phyloP scores from a whole-genome alignment of 2,329 filamentous ascomycete species.

The Colletotrichum cuscutae region DNA sequence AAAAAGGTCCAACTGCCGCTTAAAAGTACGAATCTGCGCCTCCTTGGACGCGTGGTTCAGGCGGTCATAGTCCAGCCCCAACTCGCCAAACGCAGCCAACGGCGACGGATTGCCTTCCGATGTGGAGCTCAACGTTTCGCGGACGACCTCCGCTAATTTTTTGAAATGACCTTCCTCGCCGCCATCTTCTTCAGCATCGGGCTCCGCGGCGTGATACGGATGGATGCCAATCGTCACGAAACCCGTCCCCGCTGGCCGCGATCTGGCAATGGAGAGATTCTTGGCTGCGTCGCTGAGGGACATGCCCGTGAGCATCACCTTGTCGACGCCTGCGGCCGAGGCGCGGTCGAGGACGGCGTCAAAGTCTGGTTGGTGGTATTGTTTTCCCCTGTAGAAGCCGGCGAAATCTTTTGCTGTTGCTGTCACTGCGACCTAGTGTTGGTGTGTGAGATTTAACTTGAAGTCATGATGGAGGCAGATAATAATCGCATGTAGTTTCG shows the following conservation, averaged over 20 bases:
- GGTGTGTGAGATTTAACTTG: not conserved
- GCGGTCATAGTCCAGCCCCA: conserved; percentile 62
- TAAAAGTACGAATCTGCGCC: conserved; percentile 51
- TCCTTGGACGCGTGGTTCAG: conserved; percentile 54
- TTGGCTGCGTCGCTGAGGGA: conserved; percentile 42
- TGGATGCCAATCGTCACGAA: conserved; percentile 60
- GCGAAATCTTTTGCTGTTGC: conserved; percentile 56
- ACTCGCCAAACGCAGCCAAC: conserved; percentile 58
- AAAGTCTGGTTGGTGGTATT: conserved; percentile 58
- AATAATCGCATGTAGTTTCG: not conserved
- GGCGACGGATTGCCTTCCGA: conserved; percentile 30
- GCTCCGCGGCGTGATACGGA: conserved; percentile 59
- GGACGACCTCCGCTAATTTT: conserved; percentile 40
- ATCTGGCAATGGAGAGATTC: conserved; percentile 43
- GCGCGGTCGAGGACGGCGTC: conserved; percentile 52
- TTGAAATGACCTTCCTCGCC: conserved; percentile 38
- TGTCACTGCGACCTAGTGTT: conserved; percentile 47
- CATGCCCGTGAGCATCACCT: conserved; percentile 54
- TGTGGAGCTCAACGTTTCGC: conserved; percentile 35
- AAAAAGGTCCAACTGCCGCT: conserved; percentile 52
- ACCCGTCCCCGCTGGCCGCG: conserved; percentile 44
- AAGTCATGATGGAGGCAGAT: not conserved
- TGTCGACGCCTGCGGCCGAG: conserved; percentile 51
- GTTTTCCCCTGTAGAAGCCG: conserved; percentile 60
- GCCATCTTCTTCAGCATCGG: conserved; percentile 43